A percentile compares a stretch with the other conserved stretches of the same genome.
Conservation (phyloP, 176 grass and related monocot genomes). For the Areca catechu region DNA sequence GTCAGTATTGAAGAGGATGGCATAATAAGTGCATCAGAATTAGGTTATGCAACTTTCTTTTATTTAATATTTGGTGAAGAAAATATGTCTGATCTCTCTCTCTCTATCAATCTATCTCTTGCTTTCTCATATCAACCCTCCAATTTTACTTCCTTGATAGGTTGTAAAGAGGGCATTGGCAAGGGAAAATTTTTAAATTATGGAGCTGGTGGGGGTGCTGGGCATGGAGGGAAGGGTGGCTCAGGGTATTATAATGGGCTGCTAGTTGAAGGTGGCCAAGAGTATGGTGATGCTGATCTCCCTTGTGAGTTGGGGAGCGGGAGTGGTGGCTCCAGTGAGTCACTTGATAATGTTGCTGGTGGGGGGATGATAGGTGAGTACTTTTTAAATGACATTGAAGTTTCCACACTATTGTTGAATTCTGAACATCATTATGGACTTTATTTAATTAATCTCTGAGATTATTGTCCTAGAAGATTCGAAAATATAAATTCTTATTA, state of each 20-base stretch:
- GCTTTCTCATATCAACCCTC: neutral
- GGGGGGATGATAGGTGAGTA: conserved; percentile 87
- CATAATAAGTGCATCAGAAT: conserved; percentile 90
- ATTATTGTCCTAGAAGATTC: too few species aligned
- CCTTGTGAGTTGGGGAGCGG: conserved; percentile 98
- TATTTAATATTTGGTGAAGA: neutral
- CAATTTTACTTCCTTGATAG: conserved; percentile 31
- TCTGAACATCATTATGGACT: too few species aligned
- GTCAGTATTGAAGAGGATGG: conserved; percentile 58
- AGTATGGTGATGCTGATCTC: conserved; percentile 80
- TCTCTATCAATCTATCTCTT: too few species aligned
- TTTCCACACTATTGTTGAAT: too few species aligned
- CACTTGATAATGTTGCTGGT: conserved; percentile 52
- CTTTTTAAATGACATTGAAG: conserved; percentile 7
- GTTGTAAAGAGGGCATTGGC: conserved; percentile 94
- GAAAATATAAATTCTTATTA: too few species aligned
- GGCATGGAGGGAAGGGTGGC: conserved; percentile 83
- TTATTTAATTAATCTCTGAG: too few species aligned
- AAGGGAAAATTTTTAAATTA: conserved; percentile 71
- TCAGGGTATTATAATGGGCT: conserved; percentile 76
- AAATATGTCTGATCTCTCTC: too few species aligned
- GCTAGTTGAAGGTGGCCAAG: conserved; percentile 51
- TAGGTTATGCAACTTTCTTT: conserved; percentile 74
- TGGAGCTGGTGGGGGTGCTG: conserved; percentile 84
- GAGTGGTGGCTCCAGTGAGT: conserved; percentile 53